Conservation (phyloP, 768 basidiomycete species). For the Dioszegia aurantiaca region DNA sequence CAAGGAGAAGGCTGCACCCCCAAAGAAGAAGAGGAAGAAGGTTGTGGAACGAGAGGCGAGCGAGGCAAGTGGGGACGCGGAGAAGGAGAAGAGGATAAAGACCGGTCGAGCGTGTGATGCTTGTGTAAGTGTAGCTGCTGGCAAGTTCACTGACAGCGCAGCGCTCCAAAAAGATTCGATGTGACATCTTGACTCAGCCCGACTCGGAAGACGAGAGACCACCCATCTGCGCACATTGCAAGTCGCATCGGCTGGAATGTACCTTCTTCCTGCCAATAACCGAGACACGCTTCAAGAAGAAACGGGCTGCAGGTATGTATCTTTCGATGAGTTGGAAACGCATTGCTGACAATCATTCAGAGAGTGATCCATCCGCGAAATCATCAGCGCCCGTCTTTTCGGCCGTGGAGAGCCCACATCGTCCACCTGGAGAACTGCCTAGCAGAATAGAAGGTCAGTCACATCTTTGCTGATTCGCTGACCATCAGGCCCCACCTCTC, state of each 20-base stretch:
- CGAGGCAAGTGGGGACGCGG: slow-evolving; percentile 7
- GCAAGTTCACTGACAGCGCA: slow-evolving; percentile 15
- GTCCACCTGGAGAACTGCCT: slow-evolving; percentile 15
- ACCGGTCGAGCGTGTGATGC: slow-evolving; percentile 52
- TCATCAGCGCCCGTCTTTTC: too few relatives aligned
- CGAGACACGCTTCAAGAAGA: slow-evolving; percentile 98
- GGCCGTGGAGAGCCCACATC: background rate
- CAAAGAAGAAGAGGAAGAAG: slow-evolving; percentile 25
- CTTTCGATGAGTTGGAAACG: background rate
- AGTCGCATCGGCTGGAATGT: slow-evolving; percentile 87
- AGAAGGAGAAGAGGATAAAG: slow-evolving; percentile 48
- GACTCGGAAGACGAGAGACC: slow-evolving; percentile 56
- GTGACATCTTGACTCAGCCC: slow-evolving; percentile 74
- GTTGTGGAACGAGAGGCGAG: slow-evolving; percentile 14
- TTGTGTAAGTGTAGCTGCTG: slow-evolving; percentile 37
- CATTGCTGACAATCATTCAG: slow-evolving; percentile 4
- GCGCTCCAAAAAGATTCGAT: slow-evolving; percentile 55
- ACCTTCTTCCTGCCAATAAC: slow-evolving; percentile 98
- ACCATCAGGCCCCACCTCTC: slow-evolving; percentile 73
- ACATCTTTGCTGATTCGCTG: slow-evolving; percentile 51
- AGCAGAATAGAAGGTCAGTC: slow-evolving; percentile 48
- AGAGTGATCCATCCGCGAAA: background rate
- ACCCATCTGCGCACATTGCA: slow-evolving; percentile 85
- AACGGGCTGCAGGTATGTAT: slow-evolving; percentile 67
- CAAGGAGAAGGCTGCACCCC: slow-evolving; percentile 11